A percentile compares a stretch with the other conserved stretches of the same genome.
Evolutionary conservation across 495 filamentous ascomycete genomes (phyloP).

Genomic region (Lophiostoma macrostomum): DNA sequence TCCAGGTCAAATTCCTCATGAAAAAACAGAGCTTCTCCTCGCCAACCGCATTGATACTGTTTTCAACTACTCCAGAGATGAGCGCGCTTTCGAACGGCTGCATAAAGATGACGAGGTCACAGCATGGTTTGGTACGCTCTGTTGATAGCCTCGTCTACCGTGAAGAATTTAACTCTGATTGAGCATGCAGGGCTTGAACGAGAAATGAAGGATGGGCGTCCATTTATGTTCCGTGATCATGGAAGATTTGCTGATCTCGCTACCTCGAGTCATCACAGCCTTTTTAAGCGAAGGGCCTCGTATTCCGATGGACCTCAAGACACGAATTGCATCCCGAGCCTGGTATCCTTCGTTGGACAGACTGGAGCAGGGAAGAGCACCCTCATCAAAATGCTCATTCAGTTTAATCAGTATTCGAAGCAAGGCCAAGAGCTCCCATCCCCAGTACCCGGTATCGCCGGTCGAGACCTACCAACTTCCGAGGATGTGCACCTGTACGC

Average conservation of each 20-base stretch:
- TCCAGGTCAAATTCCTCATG: slow-evolving; percentile 16
- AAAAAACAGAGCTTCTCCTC: slow-evolving; percentile 13
- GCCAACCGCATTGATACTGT: slow-evolving; percentile 14
- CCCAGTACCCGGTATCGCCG: slow-evolving; percentile 14
- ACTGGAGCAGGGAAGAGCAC: slow-evolving; percentile 27
- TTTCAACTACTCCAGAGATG: slow-evolving; percentile 11
- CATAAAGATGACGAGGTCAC: slow-evolving; percentile 15
- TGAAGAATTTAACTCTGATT: not conserved
- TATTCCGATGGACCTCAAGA: not conserved
- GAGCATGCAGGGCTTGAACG: slow-evolving; percentile 10
- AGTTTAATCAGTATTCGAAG: slow-evolving; percentile 3
- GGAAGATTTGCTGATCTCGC: slow-evolving; percentile 21
- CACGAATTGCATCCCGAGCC: slow-evolving; percentile 7
- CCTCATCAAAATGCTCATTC: slow-evolving; percentile 14
- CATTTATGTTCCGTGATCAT: slow-evolving; percentile 21
- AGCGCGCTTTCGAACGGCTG: slow-evolving; percentile 8
- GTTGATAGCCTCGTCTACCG: not conserved
- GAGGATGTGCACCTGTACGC: slow-evolving; percentile 41
- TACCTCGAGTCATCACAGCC: slow-evolving; percentile 6
- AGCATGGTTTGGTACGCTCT: slow-evolving; percentile 19
- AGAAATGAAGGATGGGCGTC: slow-evolving; percentile 17
- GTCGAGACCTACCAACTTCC: slow-evolving; percentile 34
- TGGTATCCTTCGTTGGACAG: slow-evolving; percentile 24
- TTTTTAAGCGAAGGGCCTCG: slow-evolving; percentile 4
- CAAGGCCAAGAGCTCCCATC: slow-evolving; percentile 4